Conservation (phyloP, 2,329 filamentous ascomycete genomes). For the Fusarium veterinarium region DNA sequence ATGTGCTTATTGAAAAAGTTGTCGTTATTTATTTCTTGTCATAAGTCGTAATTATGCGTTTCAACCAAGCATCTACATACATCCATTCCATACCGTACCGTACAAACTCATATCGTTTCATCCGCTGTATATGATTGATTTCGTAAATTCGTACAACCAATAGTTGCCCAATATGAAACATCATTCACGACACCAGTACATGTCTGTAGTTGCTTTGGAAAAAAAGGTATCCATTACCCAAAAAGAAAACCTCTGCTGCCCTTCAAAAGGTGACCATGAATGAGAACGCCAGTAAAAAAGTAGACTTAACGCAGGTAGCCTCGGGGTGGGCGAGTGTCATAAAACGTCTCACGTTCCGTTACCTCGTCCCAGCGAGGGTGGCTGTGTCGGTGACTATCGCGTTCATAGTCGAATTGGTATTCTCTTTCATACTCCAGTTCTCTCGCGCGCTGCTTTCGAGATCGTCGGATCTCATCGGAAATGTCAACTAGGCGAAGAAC, state of each 20-base stretch:
- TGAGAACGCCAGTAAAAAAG: conserved; percentile 34
- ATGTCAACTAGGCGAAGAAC: conserved; percentile 85
- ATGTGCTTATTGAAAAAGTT: neutral
- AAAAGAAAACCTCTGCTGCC: conserved; percentile 6
- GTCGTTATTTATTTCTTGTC: conserved; percentile 32
- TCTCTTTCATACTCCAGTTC: conserved; percentile 71
- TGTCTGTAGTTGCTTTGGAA: conserved; percentile 27
- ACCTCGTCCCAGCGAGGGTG: conserved; percentile 66
- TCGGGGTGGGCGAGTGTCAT: conserved; percentile 60
- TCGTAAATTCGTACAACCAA: conserved; percentile 37
- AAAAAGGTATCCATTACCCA: conserved; percentile 26
- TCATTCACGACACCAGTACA: conserved; percentile 19
- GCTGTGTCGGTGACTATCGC: conserved; percentile 52
- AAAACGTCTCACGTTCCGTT: conserved; percentile 75
- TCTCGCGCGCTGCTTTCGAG: conserved; percentile 62
- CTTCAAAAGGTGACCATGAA: conserved; percentile 17
- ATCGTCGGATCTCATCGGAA: conserved; percentile 82
- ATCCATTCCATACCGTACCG: conserved; percentile 19
- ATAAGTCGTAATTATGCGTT: conserved; percentile 36
- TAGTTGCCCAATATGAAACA: conserved; percentile 21
- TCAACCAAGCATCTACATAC: conserved; percentile 36
- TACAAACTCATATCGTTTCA: conserved; percentile 10
- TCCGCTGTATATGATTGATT: conserved; percentile 37
- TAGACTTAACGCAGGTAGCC: conserved; percentile 43
- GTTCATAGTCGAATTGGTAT: conserved; percentile 63